Conservation (phyloP, 768 basidiomycete species). For the Naganishia vaughanmartiniae region DNA sequence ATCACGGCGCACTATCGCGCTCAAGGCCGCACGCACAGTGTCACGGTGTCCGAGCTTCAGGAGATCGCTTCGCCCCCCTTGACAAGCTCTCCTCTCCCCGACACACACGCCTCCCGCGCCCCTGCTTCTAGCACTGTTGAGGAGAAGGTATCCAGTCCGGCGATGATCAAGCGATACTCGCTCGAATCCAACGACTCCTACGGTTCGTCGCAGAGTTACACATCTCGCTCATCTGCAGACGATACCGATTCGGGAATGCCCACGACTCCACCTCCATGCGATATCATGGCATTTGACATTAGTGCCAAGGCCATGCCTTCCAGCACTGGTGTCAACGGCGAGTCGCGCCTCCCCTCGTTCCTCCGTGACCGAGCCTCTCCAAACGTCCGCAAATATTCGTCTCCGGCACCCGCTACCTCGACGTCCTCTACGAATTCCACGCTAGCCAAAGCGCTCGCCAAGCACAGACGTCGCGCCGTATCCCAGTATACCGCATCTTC, state of each 20-base stretch:
- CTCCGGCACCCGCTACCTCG: background rate
- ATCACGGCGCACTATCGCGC: conserved; percentile 21
- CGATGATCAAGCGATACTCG: conserved; percentile 3
- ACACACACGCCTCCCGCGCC: background rate
- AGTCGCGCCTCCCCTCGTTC: background rate
- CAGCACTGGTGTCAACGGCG: background rate
- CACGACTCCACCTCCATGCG: background rate
- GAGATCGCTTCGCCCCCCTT: background rate
- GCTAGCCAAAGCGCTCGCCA: background rate
- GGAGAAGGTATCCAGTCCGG: background rate
- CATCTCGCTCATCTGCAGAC: background rate
- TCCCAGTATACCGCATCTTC: background rate
- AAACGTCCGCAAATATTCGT: background rate
- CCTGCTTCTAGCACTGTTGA: background rate
- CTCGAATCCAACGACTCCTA: conserved; percentile 1
- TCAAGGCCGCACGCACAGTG: background rate
- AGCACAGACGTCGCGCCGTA: conserved; percentile 1
- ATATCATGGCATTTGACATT: background rate
- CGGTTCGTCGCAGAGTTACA: background rate
- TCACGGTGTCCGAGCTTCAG: background rate
- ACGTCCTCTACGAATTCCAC: background rate
- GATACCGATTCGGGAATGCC: background rate
- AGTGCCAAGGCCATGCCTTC: background rate
- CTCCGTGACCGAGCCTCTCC: background rate
- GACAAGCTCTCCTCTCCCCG: background rate